Evolutionary conservation across 73 alveolate species (phyloP).

Genomic region (Breviolum minutum): DNA sequence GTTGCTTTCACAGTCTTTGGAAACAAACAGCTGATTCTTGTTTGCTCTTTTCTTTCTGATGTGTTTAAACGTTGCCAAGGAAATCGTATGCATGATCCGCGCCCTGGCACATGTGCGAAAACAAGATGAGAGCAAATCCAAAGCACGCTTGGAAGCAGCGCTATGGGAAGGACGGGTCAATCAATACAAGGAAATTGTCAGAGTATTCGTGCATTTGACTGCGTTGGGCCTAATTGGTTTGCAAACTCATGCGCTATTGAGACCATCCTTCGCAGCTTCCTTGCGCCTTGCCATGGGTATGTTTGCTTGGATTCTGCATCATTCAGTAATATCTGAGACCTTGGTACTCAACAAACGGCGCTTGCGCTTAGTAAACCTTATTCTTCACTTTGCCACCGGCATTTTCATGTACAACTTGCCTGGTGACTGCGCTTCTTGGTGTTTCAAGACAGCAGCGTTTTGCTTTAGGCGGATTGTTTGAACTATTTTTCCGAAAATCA

Average conservation of each 20-base stretch:
- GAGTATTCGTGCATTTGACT: not conserved
- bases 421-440: not conserved
- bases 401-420: not conserved
- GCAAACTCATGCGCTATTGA: not conserved
- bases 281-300: not conserved
- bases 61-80: too few relatives aligned
- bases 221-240: not conserved
- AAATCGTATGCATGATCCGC: too few relatives aligned
- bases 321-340: not conserved
- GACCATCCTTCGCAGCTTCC: not conserved
- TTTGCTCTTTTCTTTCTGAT: too few relatives aligned
- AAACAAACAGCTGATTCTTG: too few relatives aligned
- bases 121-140: too few relatives aligned
- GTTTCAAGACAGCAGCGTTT: too few relatives aligned
- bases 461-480: too few relatives aligned
- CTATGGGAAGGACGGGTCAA: not conserved
- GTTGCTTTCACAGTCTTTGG: too few relatives aligned
- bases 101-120: too few relatives aligned
- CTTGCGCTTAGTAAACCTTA: not conserved
- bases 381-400: not conserved
- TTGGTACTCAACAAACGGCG: not conserved
- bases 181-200: not conserved
- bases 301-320: not conserved
- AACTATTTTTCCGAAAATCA: too few relatives aligned
- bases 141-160: not conserved